Evolutionary conservation across 2,329 filamentous ascomycete species (phyloP), one percentile per base, ranked within the genome.

Genomic region (Pseudogymnoascus destructans): DNA sequence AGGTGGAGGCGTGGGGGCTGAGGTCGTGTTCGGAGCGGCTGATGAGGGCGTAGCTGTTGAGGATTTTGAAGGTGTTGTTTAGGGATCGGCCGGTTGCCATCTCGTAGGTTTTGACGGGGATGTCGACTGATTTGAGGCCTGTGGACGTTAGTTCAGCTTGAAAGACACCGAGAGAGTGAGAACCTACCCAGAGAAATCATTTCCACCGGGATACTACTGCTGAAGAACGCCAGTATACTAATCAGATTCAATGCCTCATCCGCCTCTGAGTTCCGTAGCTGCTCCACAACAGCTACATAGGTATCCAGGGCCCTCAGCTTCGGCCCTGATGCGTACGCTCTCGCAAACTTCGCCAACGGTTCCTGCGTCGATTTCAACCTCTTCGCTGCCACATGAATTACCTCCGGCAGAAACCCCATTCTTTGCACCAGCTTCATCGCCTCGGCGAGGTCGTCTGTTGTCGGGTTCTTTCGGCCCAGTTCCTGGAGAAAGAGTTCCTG

Each of bases 341-440:
- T 74, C n/a, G 82, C 70, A 61, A 84, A 86, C 62, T 75, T 80
- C 0, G 79, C 77, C 2, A 87, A 72, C 0, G 82, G 80, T 62
- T 84, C 83, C 15, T 75, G 73, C 0, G 80, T 82, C 2, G 78
- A 77, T 58, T 79, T 82, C 11, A 87, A 71, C 32, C 82, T 76
- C 61, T 81, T 77, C 0, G 81, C 81, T 1, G 84, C 79, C 0
- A 83, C 79, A 63, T 86, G 82, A 17, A 88, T 84, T 62, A 85
- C 85, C 5, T 87, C 72, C 0, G 85, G 84, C 11, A 87, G 71
- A 58, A 80, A 77, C 19, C 81, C 81, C 71, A 86, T 82, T 49
- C 83, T 70, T 42, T 78, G 75, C 1, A 86, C 83, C 13, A 87
- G 66, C 60, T 85, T 78, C n/a, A 73, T 75, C 0, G 82, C 82